Evolutionary conservation across 805 yeast genomes (phyloP).

Genomic region (Saccharomycopsis schoenii): DNA sequence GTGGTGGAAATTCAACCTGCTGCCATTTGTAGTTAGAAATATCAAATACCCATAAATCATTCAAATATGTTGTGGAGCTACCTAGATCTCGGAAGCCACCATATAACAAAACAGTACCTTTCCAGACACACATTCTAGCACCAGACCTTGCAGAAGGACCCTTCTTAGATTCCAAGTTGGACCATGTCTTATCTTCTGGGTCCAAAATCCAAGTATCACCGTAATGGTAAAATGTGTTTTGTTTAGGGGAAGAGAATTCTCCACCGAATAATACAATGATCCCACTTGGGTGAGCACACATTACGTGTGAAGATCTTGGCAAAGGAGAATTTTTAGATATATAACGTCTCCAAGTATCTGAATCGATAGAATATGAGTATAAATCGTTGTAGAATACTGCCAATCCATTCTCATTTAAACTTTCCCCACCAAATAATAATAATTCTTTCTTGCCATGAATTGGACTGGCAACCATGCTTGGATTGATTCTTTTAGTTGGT

Average conservation of each 20-base stretch:
- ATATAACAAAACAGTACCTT: constrained; percentile 71
- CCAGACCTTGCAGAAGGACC: constrained; percentile 88
- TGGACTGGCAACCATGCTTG: constrained; percentile 69
- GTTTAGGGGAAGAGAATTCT: constrained; percentile 94
- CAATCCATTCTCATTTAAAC: constrained; percentile 33
- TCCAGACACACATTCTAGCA: constrained; percentile 85
- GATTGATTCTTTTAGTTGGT: constrained; percentile 65
- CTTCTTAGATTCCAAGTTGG: constrained; percentile 64
- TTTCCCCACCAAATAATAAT: constrained; percentile 86
- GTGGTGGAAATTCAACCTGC: constrained; percentile 77
- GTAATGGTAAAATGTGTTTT: constrained; percentile 88
- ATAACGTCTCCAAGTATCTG: constrained; percentile 70
- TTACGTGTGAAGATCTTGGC: constrained; percentile 88
- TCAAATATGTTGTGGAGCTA: constrained; percentile 66
- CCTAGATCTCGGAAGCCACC: constrained; percentile 96
- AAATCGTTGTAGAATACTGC: constrained; percentile 78
- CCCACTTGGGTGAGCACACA: constrained; percentile 90
- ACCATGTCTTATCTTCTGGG: constrained; percentile 78
- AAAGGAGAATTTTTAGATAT: constrained; percentile 81
- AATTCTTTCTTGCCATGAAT: constrained; percentile 68
- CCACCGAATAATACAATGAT: constrained; percentile 85
- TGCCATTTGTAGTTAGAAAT: constrained; percentile 84
- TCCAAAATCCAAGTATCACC: constrained; percentile 95
- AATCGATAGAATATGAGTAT: constrained; percentile 60
- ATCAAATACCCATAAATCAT: constrained; percentile 90